Base-by-base conservation (phyloP, 805 yeast genomes). In the Cyberlindnera bimundalis region DNA sequence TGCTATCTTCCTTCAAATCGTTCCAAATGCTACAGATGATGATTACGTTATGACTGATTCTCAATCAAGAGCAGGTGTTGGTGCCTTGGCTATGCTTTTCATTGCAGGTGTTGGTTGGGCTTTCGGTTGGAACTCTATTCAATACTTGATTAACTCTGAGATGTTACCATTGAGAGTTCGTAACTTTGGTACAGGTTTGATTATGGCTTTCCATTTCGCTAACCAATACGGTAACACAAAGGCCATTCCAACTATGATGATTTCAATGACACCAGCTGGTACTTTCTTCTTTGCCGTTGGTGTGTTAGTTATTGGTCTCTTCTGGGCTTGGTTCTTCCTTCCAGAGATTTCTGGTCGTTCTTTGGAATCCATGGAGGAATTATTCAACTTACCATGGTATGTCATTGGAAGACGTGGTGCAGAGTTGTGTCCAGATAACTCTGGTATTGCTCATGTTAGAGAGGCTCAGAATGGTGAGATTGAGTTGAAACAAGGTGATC, bases 211-310 rank as follows among this genome's bases (percentile, higher is more conserved):
- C 55, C 82, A 77, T 52, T 76, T 71, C 51, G 71, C 72, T 21
- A 74, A 73, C 59, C 81, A 77, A 53, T 77, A 68, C 49, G 79
- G 78, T 50, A 75, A 74, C 58, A 67, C 79, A 24, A 74, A 73
- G 53, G 79, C 81, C 1, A 53, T 74, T 29, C 79, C 82, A 14
- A 56, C 65, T 33, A 70, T 77, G 78, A 56, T 78, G 43, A 32
- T 73, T 15, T 55, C 68, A 0, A 54, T 77, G 70, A 53, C 67
- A 16, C 63, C 67, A 17, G 65, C 56, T 46, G 82, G 82, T 19
- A 68, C 80, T 0, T 74, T 77, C 61, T 70, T 65, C 58, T 71
- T 77, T 51, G 76, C 76, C 46, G 58, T 63, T 5, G 78, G 61
- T 6, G 67, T 76, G 4, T 53, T 68, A 32, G 39, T 60, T 2